These are phyloP conservation scores for Penicillium occitanis DNA, from an alignment of 2,329 filamentous ascomycete genomes.

Conservation along the genomic window DNA sequence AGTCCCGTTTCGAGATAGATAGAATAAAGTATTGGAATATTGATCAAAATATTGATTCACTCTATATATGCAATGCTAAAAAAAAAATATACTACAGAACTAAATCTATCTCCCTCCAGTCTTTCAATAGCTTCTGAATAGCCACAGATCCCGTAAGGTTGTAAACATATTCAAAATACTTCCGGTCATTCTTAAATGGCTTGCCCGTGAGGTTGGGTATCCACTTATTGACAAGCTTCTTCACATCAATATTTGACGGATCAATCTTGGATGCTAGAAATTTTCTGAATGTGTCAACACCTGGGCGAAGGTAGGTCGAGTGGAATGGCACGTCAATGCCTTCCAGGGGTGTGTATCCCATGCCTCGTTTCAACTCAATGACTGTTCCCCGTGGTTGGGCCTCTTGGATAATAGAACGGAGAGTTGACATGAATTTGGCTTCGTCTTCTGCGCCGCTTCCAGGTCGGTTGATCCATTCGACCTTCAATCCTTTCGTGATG, in stretches of 20 bases:
- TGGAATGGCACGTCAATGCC: conserved; percentile 99
- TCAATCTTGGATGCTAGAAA: conserved; percentile 99
- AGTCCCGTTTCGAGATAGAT: neutral
- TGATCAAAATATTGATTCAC: neutral
- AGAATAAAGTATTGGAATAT: neutral
- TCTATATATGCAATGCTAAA: conserved; percentile 2
- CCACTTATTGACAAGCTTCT: conserved; percentile 96
- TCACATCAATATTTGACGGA: conserved; percentile 95
- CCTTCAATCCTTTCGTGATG: neutral
- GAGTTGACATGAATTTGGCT: neutral
- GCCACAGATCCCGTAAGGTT: conserved; percentile 76
- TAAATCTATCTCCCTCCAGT: conserved; percentile 66
- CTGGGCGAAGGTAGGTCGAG: conserved; percentile 93
- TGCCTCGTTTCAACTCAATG: conserved; percentile 86
- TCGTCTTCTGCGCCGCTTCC: neutral
- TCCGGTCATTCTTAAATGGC: conserved; percentile 94
- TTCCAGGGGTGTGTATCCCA: conserved; percentile 91
- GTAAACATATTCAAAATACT: conserved; percentile 99
- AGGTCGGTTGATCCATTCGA: neutral
- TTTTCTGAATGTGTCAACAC: conserved; percentile 96
- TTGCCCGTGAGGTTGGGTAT: conserved; percentile 97
- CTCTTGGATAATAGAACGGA: neutral
- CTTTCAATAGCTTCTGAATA: conserved; percentile 63
- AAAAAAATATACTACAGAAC: neutral
- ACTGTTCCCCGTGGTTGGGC: conserved; percentile 72